Conservation (phyloP, 176 grass and related monocot species). For the Guadua angustifolia region DNA sequence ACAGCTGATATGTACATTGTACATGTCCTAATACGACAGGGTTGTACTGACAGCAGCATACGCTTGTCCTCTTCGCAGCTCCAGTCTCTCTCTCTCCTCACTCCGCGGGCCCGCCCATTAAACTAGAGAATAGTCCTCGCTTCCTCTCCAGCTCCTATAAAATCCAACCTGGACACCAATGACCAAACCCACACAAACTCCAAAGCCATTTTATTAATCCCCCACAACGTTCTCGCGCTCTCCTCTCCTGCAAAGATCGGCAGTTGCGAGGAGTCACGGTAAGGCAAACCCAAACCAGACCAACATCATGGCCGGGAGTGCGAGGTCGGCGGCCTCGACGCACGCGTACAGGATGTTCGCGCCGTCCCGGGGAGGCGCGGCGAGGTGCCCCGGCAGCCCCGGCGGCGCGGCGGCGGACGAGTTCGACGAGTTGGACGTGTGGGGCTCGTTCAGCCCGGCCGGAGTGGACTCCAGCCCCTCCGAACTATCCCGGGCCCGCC, state of each 20-base stretch:
- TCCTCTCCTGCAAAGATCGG: conserved; percentile 8
- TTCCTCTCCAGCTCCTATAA: conserved; percentile 54
- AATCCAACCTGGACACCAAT: conserved; percentile 16
- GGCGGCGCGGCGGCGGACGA: conserved; percentile 48
- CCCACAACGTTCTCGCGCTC: background rate
- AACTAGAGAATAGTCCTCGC: background rate
- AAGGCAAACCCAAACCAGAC: background rate
- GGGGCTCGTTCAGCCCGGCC: conserved; percentile 42
- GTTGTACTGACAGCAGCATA: too few relatives aligned
- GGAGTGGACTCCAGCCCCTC: conserved; percentile 7
- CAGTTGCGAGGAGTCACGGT: conserved; percentile 18
- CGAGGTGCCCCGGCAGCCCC: conserved; percentile 33
- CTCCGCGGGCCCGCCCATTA: background rate
- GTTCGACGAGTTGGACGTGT: conserved; percentile 88
- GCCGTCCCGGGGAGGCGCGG: conserved; percentile 45
- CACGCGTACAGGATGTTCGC: conserved; percentile 73
- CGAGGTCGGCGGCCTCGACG: conserved; percentile 50
- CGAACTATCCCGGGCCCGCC: background rate
- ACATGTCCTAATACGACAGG: too few relatives aligned
- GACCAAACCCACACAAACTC: conserved; percentile 20
- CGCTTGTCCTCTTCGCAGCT: too few relatives aligned
- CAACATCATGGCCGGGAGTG: conserved; percentile 62
- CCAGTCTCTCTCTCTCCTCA: background rate
- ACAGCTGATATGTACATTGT: too few relatives aligned
- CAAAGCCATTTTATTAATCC: conserved; percentile 42